A percentile compares a stretch with the other conserved stretches of the same genome.
Evolutionary conservation across 176 grass and related monocot genomes (phyloP).

Genomic region (Pontederia crassipes): DNA sequence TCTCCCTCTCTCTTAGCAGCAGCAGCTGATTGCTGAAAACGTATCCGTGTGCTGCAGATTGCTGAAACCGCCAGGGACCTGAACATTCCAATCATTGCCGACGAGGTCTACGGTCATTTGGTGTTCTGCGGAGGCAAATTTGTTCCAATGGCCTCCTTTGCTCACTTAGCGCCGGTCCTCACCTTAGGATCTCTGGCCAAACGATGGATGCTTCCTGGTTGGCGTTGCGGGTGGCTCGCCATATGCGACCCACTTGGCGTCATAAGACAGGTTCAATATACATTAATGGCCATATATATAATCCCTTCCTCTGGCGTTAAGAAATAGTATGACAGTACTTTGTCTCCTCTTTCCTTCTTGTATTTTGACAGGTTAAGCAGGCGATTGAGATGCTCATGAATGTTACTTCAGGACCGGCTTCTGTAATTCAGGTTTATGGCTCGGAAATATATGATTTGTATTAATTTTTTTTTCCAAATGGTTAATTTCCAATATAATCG

Average conservation of each 20-base stretch:
- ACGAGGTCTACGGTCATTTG: slow-evolving; percentile 84
- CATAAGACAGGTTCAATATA: slow-evolving; percentile 43
- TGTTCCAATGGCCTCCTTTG: slow-evolving; percentile 60
- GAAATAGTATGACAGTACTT: too few species aligned
- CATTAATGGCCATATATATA: neutral
- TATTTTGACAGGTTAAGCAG: slow-evolving; percentile 44
- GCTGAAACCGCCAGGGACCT: slow-evolving; percentile 66
- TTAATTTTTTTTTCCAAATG: neutral
- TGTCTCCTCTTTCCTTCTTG: neutral
- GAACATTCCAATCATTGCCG: slow-evolving; percentile 62
- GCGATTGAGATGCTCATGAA: slow-evolving; percentile 81
- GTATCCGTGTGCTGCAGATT: slow-evolving; percentile 29
- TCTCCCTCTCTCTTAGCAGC: neutral
- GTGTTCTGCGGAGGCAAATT: slow-evolving; percentile 53
- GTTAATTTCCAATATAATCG: neutral
- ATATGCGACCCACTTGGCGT: slow-evolving; percentile 52
- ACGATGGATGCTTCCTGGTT: slow-evolving; percentile 81
- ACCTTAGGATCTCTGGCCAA: slow-evolving; percentile 75
- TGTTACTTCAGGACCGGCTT: slow-evolving; percentile 59
- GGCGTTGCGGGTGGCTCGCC: slow-evolving; percentile 87
- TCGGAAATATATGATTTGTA: too few species aligned
- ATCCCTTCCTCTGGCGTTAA: too few species aligned
- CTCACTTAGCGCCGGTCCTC: slow-evolving; percentile 55
- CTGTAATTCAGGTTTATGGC: slow-evolving; percentile 58
- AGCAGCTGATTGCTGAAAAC: neutral